A percentile compares a stretch with the other conserved stretches of the same genome.
Evolutionary conservation across 2,329 filamentous ascomycete genomes (phyloP).

Genomic region (Ophiostoma australiae): DNA sequence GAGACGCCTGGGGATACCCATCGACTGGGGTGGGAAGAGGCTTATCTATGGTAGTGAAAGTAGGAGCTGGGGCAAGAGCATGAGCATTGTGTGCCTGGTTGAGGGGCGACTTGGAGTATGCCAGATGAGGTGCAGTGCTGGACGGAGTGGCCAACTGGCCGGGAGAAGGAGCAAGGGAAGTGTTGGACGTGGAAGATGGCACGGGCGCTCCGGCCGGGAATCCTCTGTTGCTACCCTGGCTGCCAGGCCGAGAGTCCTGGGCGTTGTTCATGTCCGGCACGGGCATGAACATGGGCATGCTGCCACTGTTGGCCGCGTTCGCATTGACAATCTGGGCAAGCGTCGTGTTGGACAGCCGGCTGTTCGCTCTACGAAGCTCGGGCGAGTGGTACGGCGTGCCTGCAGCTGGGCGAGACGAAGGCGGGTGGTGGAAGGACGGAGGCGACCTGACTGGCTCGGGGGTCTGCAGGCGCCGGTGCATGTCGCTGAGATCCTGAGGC

Average conservation of each 20-base stretch:
- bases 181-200: slow-evolving; percentile 18
- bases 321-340: slow-evolving; percentile 74
- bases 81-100: slow-evolving; percentile 34
- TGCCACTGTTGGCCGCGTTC: slow-evolving; percentile 40
- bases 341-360: slow-evolving; percentile 76
- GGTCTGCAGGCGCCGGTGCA: slow-evolving; percentile 53
- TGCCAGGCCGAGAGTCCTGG: slow-evolving; percentile 18
- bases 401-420: slow-evolving; percentile 63
- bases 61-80: slow-evolving; percentile 25
- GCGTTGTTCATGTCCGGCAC: slow-evolving; percentile 2
- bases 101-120: slow-evolving; percentile 42
- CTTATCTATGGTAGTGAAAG: slow-evolving; percentile 9
- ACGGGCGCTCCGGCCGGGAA: background rate
- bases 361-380: slow-evolving; percentile 74
- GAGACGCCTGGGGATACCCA: background rate
- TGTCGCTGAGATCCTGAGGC: slow-evolving; percentile 48
- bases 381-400: slow-evolving; percentile 65
- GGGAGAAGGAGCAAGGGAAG: slow-evolving; percentile 8
- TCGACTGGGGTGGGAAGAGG: slow-evolving; percentile 13
- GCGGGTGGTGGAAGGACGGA: slow-evolving; percentile 71
- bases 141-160: slow-evolving; percentile 34
- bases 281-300: background rate
- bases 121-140: slow-evolving; percentile 31
- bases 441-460: slow-evolving; percentile 74
- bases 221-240: slow-evolving; percentile 14